These are phyloP conservation scores for Penicillium silybi DNA, from an alignment of 495 filamentous ascomycete species.

Conservation along the genomic window DNA sequence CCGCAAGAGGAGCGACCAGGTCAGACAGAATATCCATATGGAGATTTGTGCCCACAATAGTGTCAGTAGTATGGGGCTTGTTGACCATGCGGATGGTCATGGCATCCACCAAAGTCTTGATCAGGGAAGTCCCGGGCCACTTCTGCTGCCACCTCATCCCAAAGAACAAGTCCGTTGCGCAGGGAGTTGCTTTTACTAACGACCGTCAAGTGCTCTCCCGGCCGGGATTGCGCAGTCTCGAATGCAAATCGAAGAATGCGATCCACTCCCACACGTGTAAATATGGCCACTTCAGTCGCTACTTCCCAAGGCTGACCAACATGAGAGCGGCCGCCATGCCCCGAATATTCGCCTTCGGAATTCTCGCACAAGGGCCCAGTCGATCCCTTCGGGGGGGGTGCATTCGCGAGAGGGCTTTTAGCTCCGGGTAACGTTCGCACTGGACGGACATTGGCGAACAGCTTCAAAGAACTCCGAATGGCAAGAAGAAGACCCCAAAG, in stretches of 20 bases:
- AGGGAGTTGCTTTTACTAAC: constrained; percentile 52
- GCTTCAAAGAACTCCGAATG: constrained; percentile 45
- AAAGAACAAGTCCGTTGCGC: constrained; percentile 48
- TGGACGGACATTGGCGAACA: constrained; percentile 50
- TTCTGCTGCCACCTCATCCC: constrained; percentile 41
- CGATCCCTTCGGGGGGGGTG: constrained; percentile 32
- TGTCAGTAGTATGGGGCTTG: constrained; percentile 45
- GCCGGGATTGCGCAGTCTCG: constrained; percentile 36
- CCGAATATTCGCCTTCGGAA: constrained; percentile 48
- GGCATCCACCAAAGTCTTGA: constrained; percentile 45
- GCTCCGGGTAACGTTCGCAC: constrained; percentile 40
- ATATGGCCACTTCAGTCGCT: constrained; percentile 47
- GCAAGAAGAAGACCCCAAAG: constrained; percentile 49
- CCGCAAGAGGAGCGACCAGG: constrained; percentile 46
- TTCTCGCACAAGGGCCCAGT: constrained; percentile 53
- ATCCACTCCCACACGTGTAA: constrained; percentile 44
- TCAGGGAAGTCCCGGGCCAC: constrained; percentile 44
- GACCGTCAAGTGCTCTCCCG: constrained; percentile 41
- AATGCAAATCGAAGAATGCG: constrained; percentile 50
- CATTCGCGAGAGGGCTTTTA: constrained; percentile 39
- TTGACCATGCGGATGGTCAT: constrained; percentile 50
- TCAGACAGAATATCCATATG: constrained; percentile 51
- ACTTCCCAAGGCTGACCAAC: constrained; percentile 40
- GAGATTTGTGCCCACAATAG: constrained; percentile 49
- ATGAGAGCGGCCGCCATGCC: constrained; percentile 46